Evolutionary conservation across 2,329 filamentous ascomycete species (phyloP).

Genomic region (Pseudogymnoascus sp.): DNA sequence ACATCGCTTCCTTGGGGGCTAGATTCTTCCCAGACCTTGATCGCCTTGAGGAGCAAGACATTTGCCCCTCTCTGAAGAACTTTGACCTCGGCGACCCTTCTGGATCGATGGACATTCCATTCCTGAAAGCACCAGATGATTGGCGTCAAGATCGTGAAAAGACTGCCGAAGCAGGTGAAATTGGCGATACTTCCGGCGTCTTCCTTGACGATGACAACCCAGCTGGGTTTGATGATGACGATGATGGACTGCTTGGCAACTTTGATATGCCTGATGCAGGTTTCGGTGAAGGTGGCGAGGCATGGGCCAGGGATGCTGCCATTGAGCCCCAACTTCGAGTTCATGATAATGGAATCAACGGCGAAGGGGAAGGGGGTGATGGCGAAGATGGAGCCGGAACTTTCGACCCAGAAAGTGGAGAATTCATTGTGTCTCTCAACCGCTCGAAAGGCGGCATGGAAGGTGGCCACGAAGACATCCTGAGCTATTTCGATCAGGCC

Average conservation of each 20-base stretch:
- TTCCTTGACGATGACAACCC: constrained; percentile 83
- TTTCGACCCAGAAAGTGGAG: constrained; percentile 60
- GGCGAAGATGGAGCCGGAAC: constrained; percentile 42
- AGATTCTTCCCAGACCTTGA: constrained; percentile 82
- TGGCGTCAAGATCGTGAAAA: constrained; percentile 67
- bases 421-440: constrained; percentile 74
- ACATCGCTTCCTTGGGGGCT: constrained; percentile 64
- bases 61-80: constrained; percentile 89
- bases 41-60: constrained; percentile 74
- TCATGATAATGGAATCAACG: constrained; percentile 53
- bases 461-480: constrained; percentile 76
- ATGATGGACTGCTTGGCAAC: constrained; percentile 59
- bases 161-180: constrained; percentile 43
- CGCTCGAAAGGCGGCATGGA: constrained; percentile 55
- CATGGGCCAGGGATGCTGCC: constrained; percentile 86
- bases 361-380: constrained; percentile 48
- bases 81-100: constrained; percentile 86
- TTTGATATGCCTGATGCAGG: constrained; percentile 71
- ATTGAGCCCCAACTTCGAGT: constrained; percentile 79
- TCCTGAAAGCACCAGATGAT: constrained; percentile 82
- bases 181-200: constrained; percentile 67
- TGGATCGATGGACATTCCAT: constrained; percentile 80
- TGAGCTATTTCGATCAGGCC: constrained; percentile 97
- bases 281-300: constrained; percentile 93
- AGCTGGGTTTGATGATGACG: constrained; percentile 74